These are phyloP conservation scores for Leptosphaerulina australis DNA, from an alignment of 2,329 filamentous ascomycete genomes.

Conservation along the genomic window DNA sequence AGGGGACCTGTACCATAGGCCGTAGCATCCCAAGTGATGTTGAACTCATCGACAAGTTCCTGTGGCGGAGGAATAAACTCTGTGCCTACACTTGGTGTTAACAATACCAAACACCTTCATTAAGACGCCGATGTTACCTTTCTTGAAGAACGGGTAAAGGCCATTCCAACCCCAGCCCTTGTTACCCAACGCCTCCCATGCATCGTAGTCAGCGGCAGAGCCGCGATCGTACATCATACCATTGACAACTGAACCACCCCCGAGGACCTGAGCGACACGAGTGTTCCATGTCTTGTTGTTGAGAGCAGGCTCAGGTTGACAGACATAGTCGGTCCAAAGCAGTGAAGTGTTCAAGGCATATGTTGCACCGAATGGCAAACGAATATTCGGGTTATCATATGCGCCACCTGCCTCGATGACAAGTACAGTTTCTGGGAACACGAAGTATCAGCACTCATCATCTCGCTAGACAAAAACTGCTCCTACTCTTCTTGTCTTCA, in stretches of 20 bases:
- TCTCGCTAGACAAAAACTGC: not conserved
- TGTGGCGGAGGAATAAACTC: constrained; percentile 32
- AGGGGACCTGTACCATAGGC: constrained; percentile 36
- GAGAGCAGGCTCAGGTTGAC: constrained; percentile 29
- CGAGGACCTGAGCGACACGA: constrained; percentile 29
- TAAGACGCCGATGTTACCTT: constrained; percentile 11
- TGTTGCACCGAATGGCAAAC: constrained; percentile 31
- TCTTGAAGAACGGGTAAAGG: constrained; percentile 44
- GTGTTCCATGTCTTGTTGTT: constrained; percentile 24
- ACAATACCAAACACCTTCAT: too few relatives aligned
- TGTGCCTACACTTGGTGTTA: constrained; percentile 9
- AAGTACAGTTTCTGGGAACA: constrained; percentile 30
- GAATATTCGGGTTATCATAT: constrained; percentile 31
- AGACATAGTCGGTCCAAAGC: constrained; percentile 26
- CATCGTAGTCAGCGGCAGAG: constrained; percentile 53
- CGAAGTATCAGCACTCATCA: constrained; percentile 4
- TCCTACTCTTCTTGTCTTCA: constrained; percentile 25
- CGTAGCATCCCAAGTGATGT: constrained; percentile 33
- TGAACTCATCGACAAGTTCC: constrained; percentile 20
- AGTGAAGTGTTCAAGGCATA: constrained; percentile 29
- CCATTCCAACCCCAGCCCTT: constrained; percentile 64
- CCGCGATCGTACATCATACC: constrained; percentile 49
- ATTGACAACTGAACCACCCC: constrained; percentile 38
- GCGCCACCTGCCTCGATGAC: constrained; percentile 36
- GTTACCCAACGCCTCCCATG: constrained; percentile 66